Base-by-base conservation (phyloP, 345 rosid genomes). In the Lumnitzera racemosa region DNA sequence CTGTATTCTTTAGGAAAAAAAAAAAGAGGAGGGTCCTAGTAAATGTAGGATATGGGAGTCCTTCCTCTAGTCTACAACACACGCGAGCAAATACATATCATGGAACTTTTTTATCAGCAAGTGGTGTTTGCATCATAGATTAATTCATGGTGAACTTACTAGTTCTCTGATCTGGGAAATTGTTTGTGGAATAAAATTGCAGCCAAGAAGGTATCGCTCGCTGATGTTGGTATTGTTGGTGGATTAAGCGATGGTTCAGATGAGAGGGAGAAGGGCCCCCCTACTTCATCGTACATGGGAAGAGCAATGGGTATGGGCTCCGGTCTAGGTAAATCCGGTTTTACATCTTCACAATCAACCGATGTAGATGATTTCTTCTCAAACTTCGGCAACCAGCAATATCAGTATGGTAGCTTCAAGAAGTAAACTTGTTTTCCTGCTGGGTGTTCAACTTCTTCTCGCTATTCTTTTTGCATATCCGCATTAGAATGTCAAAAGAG, bases 151-250 rank as follows among this genome's bases (percentile, higher is more conserved):
- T 36, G 7, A 9, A 36, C 5, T 36, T 36, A 9, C 43, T 7
- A 4, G 43, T 36, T 36, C 11, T 36, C 11, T 36, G 43, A 36
- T 36, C 9, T 36, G 43, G 9, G 43, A 9, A 6, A 36, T 36
- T 36, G 43, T 65, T 49, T 61, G 60, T 58, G 31, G 7, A 16
- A 47, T 46, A 25, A 50, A 53, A 3, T 67, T 81, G 86, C 91
- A 95, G 99, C 97, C 76, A 90, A 90, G 81, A 95, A 88, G 70
- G 94, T 84, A 47, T 88, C 95, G 11, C 81, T 95, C 58, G 92
- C 82, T 43, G 95, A 90, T 58, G 82, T 88, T 52, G 99, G 97
- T 4, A 60, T 88, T 11, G 88, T 94, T 46, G 91, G 96, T 51
- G 96, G 64, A 68, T 68, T 95, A 65, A 71, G 74, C 46, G 88